These are phyloP conservation scores for Aspergillus pseudonomiae DNA, from an alignment of 2,329 filamentous ascomycete genomes.

Conservation along the genomic window DNA sequence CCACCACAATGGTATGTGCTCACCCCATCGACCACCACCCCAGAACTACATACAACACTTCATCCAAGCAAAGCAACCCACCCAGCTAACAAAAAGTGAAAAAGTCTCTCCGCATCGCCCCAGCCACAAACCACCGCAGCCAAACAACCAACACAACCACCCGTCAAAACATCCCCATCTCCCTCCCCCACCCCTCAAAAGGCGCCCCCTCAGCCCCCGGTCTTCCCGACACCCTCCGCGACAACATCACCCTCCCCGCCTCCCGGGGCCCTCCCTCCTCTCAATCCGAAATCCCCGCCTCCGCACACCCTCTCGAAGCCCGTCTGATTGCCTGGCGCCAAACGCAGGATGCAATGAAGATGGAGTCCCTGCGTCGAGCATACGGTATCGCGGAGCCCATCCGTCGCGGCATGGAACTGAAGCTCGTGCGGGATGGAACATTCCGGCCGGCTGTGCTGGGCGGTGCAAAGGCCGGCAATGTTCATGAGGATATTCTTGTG, in stretches of 20 bases:
- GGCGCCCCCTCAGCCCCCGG: slow-evolving; percentile 89
- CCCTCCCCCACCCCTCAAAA: slow-evolving; percentile 58
- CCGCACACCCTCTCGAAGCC: slow-evolving; percentile 85
- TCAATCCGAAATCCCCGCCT: slow-evolving; percentile 54
- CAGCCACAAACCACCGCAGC: slow-evolving; percentile 67
- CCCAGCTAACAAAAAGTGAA: slow-evolving; percentile 12
- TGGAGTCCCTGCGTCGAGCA: slow-evolving; percentile 81
- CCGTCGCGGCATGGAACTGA: slow-evolving; percentile 90
- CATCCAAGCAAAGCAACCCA: slow-evolving; percentile 7
- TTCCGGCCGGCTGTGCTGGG: slow-evolving; percentile 76
- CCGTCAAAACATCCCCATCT: slow-evolving; percentile 51
- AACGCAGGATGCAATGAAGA: slow-evolving; percentile 84
- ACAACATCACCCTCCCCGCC: slow-evolving; percentile 71
- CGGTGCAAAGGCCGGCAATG: slow-evolving; percentile 59
- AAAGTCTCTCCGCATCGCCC: slow-evolving; percentile 87
- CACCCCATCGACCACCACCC: slow-evolving; percentile 4
- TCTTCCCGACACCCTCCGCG: slow-evolving; percentile 88
- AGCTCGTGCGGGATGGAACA: slow-evolving; percentile 74
- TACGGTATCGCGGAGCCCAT: slow-evolving; percentile 94
- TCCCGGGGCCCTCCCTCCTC: slow-evolving; percentile 49
- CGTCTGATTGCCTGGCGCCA: slow-evolving; percentile 88
- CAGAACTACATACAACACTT: not conserved
- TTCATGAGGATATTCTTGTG: slow-evolving; percentile 85
- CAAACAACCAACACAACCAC: slow-evolving; percentile 67
- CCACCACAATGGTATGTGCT: not conserved